Percentiles rank a stretch among this genome's conserved stretches.
These are phyloP conservation scores for Limnomonas spitsbergensis DNA, from an alignment of 139 green algal species.

Conservation along the genomic window DNA sequence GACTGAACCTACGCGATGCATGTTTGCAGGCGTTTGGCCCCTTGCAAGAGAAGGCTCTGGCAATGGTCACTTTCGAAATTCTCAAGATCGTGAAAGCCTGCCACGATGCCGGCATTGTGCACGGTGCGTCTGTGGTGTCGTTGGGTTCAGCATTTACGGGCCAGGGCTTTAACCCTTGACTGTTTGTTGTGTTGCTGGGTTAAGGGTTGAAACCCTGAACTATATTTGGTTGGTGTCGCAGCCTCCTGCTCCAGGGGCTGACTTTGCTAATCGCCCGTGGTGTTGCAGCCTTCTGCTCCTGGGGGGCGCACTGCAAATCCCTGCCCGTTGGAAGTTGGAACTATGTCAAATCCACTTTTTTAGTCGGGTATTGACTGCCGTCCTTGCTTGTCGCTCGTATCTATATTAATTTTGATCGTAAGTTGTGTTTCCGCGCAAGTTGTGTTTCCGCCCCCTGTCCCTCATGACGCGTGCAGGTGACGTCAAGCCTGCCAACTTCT, in stretches of 20 bases:
- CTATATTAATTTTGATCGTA: too few species aligned
- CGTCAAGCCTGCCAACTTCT: background rate
- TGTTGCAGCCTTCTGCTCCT: background rate
- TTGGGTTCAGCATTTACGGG: background rate
- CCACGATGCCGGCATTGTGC: conserved; percentile 33
- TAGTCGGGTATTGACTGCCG: too few species aligned
- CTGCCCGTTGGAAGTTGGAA: too few species aligned
- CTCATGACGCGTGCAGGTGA: background rate
- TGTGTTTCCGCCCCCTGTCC: too few species aligned
- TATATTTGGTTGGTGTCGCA: background rate
- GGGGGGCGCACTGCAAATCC: too few species aligned
- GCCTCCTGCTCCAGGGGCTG: conserved; percentile 21
- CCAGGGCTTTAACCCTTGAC: background rate
- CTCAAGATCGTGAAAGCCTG: conserved; percentile 37
- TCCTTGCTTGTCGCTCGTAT: too few species aligned
- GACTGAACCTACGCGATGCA: too few species aligned
- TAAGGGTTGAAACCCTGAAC: background rate
- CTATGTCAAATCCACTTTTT: too few species aligned
- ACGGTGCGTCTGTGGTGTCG: background rate
- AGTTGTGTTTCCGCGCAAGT: too few species aligned
- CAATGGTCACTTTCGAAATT: conserved; percentile 38
- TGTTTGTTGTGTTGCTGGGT: too few species aligned
- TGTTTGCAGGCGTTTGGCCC: conserved; percentile 21
- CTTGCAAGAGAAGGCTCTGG: conserved; percentile 26
- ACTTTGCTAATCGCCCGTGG: background rate